These are phyloP conservation scores for Fusarium brevicatenulatum DNA, from an alignment of 2,329 filamentous ascomycete genomes.

Conservation along the genomic window DNA sequence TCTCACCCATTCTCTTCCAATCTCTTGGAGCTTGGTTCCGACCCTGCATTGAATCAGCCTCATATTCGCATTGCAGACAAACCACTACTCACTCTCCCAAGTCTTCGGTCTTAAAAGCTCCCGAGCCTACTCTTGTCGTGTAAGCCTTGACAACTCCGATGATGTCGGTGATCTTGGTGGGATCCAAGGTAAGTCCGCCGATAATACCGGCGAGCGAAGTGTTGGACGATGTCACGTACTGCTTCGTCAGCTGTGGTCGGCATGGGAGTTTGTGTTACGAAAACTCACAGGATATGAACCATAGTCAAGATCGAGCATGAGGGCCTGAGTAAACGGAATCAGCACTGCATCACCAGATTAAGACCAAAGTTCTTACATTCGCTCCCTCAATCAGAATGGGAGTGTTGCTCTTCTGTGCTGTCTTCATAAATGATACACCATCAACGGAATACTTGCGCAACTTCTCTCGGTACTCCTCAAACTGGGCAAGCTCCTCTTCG, in stretches of 20 bases:
- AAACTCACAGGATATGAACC: constrained; percentile 49
- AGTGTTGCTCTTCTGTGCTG: background rate
- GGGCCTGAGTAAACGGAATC: constrained; percentile 45
- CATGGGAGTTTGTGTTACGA: background rate
- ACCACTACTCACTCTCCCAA: constrained; percentile 48
- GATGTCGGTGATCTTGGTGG: constrained; percentile 66
- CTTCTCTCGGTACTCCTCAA: background rate
- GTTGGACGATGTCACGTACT: constrained; percentile 66
- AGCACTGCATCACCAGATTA: background rate
- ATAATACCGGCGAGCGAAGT: constrained; percentile 65
- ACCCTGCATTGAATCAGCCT: constrained; percentile 30
- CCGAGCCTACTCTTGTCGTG: constrained; percentile 70
- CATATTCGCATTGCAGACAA: background rate
- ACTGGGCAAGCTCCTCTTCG: background rate
- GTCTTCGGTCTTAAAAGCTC: constrained; percentile 75
- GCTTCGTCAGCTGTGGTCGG: constrained; percentile 29
- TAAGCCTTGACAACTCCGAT: constrained; percentile 77
- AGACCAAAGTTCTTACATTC: background rate
- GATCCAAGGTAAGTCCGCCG: constrained; percentile 70
- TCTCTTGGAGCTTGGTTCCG: constrained; percentile 59
- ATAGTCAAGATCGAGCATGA: constrained; percentile 75
- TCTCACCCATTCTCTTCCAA: constrained; percentile 55
- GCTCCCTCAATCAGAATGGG: background rate
- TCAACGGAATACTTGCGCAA: background rate
- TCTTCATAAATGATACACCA: background rate